Conservation (phyloP, 306 rosid genomes). For the Medicago truncatula region MtrunA17r5.0-ANR NC_053048.1:35402001-35402500, state of each 20-base stretch:
- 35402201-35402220: slow-evolving; percentile 17
- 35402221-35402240: not conserved
- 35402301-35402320: not conserved
- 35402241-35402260: not conserved
- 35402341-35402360: not conserved
- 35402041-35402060: slow-evolving; percentile 31
- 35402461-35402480: not conserved
- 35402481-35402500: slow-evolving; percentile 1
- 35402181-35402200: slow-evolving; percentile 16
- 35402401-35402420: not conserved
- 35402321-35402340: not conserved
- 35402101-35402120: not conserved
- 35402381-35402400: not conserved
- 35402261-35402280: not conserved
- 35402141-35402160: not conserved
- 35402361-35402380: not conserved
- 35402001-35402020: slow-evolving; percentile 93
- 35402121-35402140: not conserved
- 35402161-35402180: not conserved
- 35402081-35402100: not conserved
- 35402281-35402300: not conserved
- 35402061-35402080: slow-evolving; percentile 22
- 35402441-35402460: not conserved
- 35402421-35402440: not conserved
- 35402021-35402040: slow-evolving; percentile 60